phyloP scores from a whole-genome alignment of 2,329 filamentous ascomycete genomes.

The Ceratocystis diversiconidia region DNA sequence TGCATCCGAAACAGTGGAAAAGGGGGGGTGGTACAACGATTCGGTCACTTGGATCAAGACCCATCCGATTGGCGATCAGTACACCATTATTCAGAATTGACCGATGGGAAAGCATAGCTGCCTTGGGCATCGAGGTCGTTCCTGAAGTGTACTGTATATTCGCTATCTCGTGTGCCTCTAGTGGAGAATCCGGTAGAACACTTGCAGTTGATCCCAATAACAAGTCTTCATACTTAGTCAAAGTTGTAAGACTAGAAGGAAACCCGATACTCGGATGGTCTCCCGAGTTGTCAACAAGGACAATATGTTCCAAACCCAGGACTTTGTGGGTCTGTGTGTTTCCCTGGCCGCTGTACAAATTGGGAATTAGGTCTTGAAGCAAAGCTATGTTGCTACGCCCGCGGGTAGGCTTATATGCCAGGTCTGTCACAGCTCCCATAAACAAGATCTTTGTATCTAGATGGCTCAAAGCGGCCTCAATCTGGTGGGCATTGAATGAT shows the following conservation, averaged over 20 bases:
- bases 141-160: conserved; percentile 97
- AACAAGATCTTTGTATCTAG: conserved; percentile 61
- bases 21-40: conserved; percentile 77
- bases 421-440: conserved; percentile 75
- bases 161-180: conserved; percentile 54
- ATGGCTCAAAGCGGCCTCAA: conserved; percentile 63
- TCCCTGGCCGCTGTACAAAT: conserved; percentile 26
- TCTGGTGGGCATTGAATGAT: conserved; percentile 67
- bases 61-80: conserved; percentile 75
- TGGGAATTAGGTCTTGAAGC: conserved; percentile 32
- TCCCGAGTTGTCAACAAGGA: conserved; percentile 64
- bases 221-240: conserved; percentile 35
- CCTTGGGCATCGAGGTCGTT: conserved; percentile 84
- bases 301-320: conserved; percentile 54
- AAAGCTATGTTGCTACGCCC: conserved; percentile 41
- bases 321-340: conserved; percentile 34
- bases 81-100: conserved; percentile 87
- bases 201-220: conserved; percentile 24
- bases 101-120: conserved; percentile 72
- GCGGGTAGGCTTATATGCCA: conserved; percentile 48
- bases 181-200: conserved; percentile 32
- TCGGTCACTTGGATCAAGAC: conserved; percentile 55
- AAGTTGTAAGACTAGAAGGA: conserved; percentile 29
- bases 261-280: conserved; percentile 34
- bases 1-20: conserved; percentile 81